Evolutionary conservation across 495 filamentous ascomycete genomes (phyloP).

Genomic region (Letharia columbiana): DNA sequence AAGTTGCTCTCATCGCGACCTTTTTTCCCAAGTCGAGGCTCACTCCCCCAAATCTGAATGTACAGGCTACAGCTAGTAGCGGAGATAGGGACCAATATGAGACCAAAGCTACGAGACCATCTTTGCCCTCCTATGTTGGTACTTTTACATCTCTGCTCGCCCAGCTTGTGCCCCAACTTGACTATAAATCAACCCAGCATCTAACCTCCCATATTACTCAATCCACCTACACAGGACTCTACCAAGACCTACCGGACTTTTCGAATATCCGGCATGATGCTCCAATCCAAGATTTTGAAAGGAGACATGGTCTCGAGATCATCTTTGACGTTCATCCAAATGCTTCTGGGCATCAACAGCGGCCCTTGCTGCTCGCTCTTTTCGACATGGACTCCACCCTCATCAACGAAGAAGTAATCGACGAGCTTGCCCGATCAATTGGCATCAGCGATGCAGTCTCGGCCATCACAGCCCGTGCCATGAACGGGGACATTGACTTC

Average conservation of each 20-base stretch:
- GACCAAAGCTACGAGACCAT: neutral
- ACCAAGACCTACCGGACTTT: slow-evolving; percentile 37
- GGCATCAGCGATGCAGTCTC: slow-evolving; percentile 62
- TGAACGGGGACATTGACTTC: slow-evolving; percentile 97
- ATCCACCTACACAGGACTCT: slow-evolving; percentile 6
- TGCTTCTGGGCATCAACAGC: slow-evolving; percentile 55
- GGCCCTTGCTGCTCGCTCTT: slow-evolving; percentile 50
- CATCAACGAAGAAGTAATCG: slow-evolving; percentile 93
- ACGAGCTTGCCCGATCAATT: slow-evolving; percentile 77
- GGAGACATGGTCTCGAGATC: slow-evolving; percentile 67
- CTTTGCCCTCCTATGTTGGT: neutral
- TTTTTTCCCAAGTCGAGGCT: slow-evolving; percentile 15
- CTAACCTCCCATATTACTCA: slow-evolving; percentile 16
- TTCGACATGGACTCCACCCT: slow-evolving; percentile 99
- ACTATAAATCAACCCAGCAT: neutral
- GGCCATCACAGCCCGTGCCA: slow-evolving; percentile 82
- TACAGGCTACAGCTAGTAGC: neutral
- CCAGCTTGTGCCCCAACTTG: neutral
- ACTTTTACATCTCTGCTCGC: slow-evolving; percentile 7
- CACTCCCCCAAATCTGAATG: neutral
- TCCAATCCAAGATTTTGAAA: slow-evolving; percentile 56
- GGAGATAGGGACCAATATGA: neutral
- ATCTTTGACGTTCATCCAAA: slow-evolving; percentile 72
- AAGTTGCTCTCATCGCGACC: slow-evolving; percentile 13
- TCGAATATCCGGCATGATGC: slow-evolving; percentile 53